Conservation (phyloP, 2,329 filamentous ascomycete species). For the Sporothrix inflata region DNA sequence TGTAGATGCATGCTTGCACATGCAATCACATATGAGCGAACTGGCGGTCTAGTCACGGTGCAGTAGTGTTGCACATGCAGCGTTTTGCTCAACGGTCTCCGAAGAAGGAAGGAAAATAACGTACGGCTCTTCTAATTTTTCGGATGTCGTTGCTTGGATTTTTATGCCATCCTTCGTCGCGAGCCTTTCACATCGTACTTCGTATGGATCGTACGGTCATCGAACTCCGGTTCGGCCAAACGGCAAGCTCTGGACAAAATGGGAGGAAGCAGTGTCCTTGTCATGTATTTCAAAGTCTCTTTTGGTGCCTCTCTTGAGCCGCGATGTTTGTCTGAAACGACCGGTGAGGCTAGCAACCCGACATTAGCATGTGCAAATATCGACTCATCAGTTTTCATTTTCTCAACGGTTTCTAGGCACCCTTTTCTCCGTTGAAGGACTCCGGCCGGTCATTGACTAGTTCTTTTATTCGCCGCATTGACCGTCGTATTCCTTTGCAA, state of each 20-base stretch:
- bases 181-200: too few species aligned
- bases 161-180: too few species aligned
- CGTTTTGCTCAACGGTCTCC: background rate
- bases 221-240: too few species aligned
- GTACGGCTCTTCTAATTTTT: background rate
- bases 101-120: background rate
- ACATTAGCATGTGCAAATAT: background rate
- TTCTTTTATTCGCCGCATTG: background rate
- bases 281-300: too few species aligned
- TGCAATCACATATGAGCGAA: background rate
- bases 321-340: slow-evolving; percentile 6
- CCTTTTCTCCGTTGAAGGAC: background rate
- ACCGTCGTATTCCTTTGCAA: too few species aligned
- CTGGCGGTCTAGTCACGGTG: background rate
- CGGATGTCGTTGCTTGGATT: background rate
- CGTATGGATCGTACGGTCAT: too few species aligned
- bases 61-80: too few species aligned
- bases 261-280: too few species aligned
- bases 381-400: slow-evolving; percentile 4
- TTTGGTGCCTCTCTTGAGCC: background rate
- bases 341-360: slow-evolving; percentile 8
- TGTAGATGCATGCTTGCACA: background rate
- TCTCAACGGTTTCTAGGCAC: background rate
- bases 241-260: too few species aligned
- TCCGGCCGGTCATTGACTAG: background rate